Evolutionary conservation across 2,329 filamentous ascomycete species (phyloP), one percentile per base, ranked within the genome.

Genomic region (Xylariales sp.): DNA sequence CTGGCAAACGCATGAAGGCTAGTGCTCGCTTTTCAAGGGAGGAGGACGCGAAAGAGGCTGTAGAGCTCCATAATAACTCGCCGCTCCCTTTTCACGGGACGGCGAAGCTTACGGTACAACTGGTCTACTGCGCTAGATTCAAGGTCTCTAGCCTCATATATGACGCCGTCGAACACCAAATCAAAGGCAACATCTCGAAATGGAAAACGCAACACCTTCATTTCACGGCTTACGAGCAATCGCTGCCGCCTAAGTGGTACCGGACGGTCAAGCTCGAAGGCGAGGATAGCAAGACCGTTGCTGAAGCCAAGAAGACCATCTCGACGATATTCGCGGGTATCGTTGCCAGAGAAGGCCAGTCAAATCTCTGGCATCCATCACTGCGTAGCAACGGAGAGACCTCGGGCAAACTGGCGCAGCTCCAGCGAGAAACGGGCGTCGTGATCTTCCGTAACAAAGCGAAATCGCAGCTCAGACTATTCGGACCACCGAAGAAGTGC

Each of bases 261-360:
- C 74, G 73, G 4, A 73, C 77, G 5, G 62, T 84, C 39, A 81
- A 79, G 62, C 66, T 84, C 18, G 81, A 82, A 68, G 79, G 81
- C 0, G 74, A 78, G 4, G 63, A 71, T 28, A 68, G 69, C 5
- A 73, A 75, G 52, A 65, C 70, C 1, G 76, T 83, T 5, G 75
- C 74, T 1, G 64, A 67, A 8, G 79, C 80, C 2, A 80, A 79
- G 45, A 69, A 73, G 1, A 68, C 50, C 5, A 71, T 83, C 6
- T 75, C 80, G 5, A 62, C 59, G 1, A 75, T 82, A 8, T 55
- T 83, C 32, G 65, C 65, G 8, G 82, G 81, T 3, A 68, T 62
- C 3, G 64, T 79, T 18, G 74, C 78, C 3, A 75, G 64, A 48
- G 65, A 74, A 5, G 75, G 70, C 18, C 64, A 57, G 5, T 68